Conservation (phyloP, 78 protist species). For the Dictyostelium firmibasis region DNA sequence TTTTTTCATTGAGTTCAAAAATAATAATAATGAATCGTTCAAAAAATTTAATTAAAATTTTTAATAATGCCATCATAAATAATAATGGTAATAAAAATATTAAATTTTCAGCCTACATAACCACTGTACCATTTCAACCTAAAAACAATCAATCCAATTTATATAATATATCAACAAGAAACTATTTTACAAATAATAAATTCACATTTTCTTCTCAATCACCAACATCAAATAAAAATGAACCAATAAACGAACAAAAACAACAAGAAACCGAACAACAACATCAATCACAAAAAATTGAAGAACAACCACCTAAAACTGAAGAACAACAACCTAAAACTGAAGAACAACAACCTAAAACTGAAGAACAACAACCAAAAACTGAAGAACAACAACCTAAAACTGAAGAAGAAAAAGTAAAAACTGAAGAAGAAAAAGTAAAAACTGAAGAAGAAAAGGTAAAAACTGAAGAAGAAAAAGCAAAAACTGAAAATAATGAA, state of each 20-base stretch:
- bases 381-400: not conserved
- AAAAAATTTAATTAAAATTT: too few relatives aligned
- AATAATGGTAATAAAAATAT: not conserved
- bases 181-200: not conserved
- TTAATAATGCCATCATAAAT: too few relatives aligned
- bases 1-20: too few relatives aligned
- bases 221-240: not conserved
- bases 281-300: not conserved
- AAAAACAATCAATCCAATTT: not conserved
- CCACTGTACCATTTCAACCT: not conserved
- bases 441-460: not conserved
- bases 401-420: not conserved
- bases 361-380: not conserved
- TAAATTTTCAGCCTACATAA: not conserved
- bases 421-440: not conserved
- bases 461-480: conserved; percentile 5
- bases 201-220: not conserved
- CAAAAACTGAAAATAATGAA: conserved; percentile 25
- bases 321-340: not conserved
- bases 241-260: not conserved
- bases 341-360: not conserved
- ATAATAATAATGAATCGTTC: not conserved
- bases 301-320: not conserved
- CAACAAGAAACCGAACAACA: not conserved
- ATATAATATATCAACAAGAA: not conserved